phyloP scores from a whole-genome alignment of 2,329 filamentous ascomycete genomes.

The Bipolaris victoriae region DNA sequence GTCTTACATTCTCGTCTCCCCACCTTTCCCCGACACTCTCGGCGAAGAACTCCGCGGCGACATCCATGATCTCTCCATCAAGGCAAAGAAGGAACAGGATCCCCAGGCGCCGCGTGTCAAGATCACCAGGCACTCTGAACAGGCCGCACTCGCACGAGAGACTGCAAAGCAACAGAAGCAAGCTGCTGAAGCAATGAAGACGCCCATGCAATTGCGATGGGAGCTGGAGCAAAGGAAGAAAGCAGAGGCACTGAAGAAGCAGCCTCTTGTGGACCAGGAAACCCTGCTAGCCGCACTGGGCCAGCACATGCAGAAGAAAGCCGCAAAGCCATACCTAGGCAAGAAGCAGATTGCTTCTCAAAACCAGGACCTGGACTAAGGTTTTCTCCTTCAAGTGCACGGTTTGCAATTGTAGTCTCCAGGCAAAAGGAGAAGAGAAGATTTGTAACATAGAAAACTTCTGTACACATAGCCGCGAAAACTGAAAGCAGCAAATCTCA shows the following conservation, averaged over 20 bases:
- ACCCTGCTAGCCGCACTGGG: conserved; percentile 51
- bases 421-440: neutral
- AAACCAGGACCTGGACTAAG: conserved; percentile 21
- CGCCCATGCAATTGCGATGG: conserved; percentile 44
- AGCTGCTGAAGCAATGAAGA: conserved; percentile 40
- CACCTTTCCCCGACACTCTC: conserved; percentile 79
- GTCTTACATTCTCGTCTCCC: conserved; percentile 75
- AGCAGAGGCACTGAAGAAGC: conserved; percentile 22
- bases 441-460: conserved; percentile 27
- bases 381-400: neutral
- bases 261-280: conserved; percentile 39
- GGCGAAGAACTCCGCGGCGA: conserved; percentile 83
- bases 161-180: conserved; percentile 30
- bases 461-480: conserved; percentile 30
- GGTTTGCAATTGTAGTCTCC: neutral
- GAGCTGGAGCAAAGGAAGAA: conserved; percentile 39
- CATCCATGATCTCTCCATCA: conserved; percentile 68
- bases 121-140: conserved; percentile 10
- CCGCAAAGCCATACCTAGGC: conserved; percentile 18
- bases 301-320: conserved; percentile 46
- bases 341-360: conserved; percentile 19
- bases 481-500: conserved; percentile 7
- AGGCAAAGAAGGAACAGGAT: conserved; percentile 54
- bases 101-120: conserved; percentile 33
- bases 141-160: conserved; percentile 30